These are phyloP conservation scores for Lachnellula occidentalis DNA, from an alignment of 2,329 filamentous ascomycete species.

Conservation along the genomic window DNA sequence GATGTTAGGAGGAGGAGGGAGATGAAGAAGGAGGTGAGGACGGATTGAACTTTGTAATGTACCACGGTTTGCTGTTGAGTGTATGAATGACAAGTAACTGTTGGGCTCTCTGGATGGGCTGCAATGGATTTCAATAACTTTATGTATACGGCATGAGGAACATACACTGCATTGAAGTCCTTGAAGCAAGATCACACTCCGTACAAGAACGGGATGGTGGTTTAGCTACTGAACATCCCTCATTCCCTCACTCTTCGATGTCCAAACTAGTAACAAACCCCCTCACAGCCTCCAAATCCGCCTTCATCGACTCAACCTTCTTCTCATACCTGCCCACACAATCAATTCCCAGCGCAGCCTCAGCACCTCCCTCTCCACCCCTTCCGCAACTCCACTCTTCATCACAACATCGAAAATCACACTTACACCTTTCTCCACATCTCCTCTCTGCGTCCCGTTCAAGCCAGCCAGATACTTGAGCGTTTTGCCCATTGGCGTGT, in stretches of 20 bases:
- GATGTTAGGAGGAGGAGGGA: background rate
- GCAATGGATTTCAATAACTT: too few relatives aligned
- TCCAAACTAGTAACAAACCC: background rate
- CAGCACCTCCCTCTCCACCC: background rate
- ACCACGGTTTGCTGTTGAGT: too few relatives aligned
- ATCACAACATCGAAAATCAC: conserved; percentile 1
- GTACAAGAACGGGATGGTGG: too few relatives aligned
- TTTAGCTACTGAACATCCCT: too few relatives aligned
- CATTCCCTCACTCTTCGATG: too few relatives aligned
- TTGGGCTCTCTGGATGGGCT: too few relatives aligned
- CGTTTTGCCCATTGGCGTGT: background rate
- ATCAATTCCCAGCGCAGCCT: conserved; percentile 5
- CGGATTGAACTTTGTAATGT: too few relatives aligned
- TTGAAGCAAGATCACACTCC: too few relatives aligned
- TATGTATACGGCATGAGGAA: too few relatives aligned
- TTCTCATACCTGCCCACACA: conserved; percentile 4
- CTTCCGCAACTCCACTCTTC: background rate
- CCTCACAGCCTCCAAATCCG: conserved; percentile 5
- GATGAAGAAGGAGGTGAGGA: too few relatives aligned
- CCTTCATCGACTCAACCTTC: conserved; percentile 3
- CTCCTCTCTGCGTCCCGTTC: background rate
- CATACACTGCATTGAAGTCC: too few relatives aligned
- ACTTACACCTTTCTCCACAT: background rate
- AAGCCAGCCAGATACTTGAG: background rate
- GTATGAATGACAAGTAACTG: too few relatives aligned